Evolutionary conservation across 2,329 filamentous ascomycete genomes (phyloP), one percentile per base, ranked within the genome.

Genomic region (Fusarium praegraminearum): DNA sequence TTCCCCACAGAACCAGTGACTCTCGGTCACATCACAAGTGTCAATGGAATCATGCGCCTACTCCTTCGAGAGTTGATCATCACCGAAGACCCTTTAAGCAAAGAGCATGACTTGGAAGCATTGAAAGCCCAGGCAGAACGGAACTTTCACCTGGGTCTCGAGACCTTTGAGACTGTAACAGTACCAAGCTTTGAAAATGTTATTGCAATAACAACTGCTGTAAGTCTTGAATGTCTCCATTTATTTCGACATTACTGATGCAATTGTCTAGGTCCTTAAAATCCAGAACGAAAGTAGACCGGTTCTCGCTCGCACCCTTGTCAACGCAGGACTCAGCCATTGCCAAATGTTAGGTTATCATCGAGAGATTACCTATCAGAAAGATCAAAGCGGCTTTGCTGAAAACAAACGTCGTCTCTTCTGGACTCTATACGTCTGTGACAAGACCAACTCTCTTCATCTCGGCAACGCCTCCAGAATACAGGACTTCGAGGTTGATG

Each of bases 281-380:
- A 44, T 69, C 0, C 66, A 68, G 32, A 72, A 61, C 6, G 54
- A 61, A 22, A 47, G 50, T 1, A 67, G 64, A 5, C 69, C 66
- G 2, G 32, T 72, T 7, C 45, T 72, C 2, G 49, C 44, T 3
- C 58, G 66, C 16, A 59, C 66, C 13, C 50, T 72, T 11, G 38
- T 68, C 13, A 55, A 66, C 1, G 50, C 63, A 7, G 70, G 54
- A 5, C 57, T 61, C 2, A 65, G 57, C 6, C 70, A 72, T 8
- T 72, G 69, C 4, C 70, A 70, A 20, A 72, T 72, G 63, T 47
- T 72, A 10, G 70, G 66, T 1, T 72, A 72, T 11, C 63, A 68
- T 43, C 59, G 69, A 4, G 69, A 72, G n/a, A 30, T 36, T 2
- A 72, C 69, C 1, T 59, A 70, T 24, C 47, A 70, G 1, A 67